These are phyloP conservation scores for Picochlorum sp. DNA, from an alignment of 139 green algal genomes.

Conservation along the genomic window DNA sequence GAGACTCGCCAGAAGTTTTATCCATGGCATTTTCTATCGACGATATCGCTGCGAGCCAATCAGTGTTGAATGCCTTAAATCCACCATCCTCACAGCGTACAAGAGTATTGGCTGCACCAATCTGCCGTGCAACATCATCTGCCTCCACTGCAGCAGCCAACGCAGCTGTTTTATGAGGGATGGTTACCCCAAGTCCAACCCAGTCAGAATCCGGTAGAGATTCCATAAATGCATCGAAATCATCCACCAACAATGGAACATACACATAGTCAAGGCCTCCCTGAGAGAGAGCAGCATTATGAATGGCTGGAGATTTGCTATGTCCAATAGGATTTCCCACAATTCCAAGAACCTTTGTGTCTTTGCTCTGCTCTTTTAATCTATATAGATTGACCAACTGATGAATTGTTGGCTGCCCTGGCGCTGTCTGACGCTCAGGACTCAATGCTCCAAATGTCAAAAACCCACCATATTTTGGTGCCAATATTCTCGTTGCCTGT, in stretches of 20 bases:
- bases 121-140: constrained; percentile 67
- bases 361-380: constrained; percentile 34
- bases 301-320: constrained; percentile 72
- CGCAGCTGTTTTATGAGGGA: constrained; percentile 92
- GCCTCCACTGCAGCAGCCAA: constrained; percentile 50
- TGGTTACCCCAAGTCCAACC: constrained; percentile 80
- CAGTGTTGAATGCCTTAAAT: constrained; percentile 89
- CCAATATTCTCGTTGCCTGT: constrained; percentile 74
- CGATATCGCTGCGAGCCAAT: constrained; percentile 80
- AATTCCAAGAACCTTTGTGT: constrained; percentile 74
- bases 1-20: not conserved
- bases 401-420: constrained; percentile 38
- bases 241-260: constrained; percentile 89
- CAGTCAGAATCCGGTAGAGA: constrained; percentile 42
- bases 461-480: constrained; percentile 86
- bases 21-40: constrained; percentile 75
- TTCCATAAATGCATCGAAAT: constrained; percentile 60
- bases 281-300: constrained; percentile 71
- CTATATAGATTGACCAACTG: constrained; percentile 55
- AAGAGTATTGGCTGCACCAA: constrained; percentile 94
- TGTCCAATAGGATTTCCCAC: constrained; percentile 89
- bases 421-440: constrained; percentile 33
- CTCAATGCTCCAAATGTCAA: constrained; percentile 89
- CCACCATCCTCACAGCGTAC: constrained; percentile 57
- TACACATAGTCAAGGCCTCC: constrained; percentile 81